Evolutionary conservation across 768 basidiomycete species (phyloP).

Genomic region (Gautieria morchelliformis): DNA sequence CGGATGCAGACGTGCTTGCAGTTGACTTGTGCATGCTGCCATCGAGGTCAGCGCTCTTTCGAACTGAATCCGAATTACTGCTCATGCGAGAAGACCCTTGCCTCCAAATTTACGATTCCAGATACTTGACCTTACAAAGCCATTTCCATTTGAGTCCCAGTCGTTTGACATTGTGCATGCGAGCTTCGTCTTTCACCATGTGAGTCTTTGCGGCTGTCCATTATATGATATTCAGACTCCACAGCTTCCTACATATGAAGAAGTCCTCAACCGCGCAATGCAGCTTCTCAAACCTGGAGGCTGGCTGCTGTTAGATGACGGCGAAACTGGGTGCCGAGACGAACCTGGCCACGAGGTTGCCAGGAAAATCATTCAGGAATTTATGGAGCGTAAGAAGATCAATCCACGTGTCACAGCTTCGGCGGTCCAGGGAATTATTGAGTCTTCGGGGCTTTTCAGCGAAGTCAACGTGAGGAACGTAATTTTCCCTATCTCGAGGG

Average conservation of each 20-base stretch:
- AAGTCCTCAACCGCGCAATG: conserved; percentile 13
- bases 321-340: neutral
- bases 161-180: conserved; percentile 19
- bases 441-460: too few relatives aligned
- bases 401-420: too few relatives aligned
- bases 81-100: neutral
- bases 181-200: conserved; percentile 18
- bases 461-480: too few relatives aligned
- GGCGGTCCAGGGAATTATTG: too few relatives aligned
- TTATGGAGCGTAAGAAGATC: too few relatives aligned
- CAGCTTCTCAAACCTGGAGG: conserved; percentile 9
- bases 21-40: neutral
- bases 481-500: too few relatives aligned
- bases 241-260: conserved; percentile 13
- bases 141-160: conserved; percentile 15
- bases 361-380: neutral
- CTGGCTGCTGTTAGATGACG: conserved; percentile 17
- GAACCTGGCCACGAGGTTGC: neutral
- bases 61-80: neutral
- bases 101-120: conserved; percentile 13
- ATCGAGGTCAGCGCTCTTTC: neutral
- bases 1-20: too few relatives aligned
- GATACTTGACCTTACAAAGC: conserved; percentile 13
- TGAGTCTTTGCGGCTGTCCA: conserved; percentile 1
- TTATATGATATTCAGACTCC: neutral